These are phyloP conservation scores for Mercurialis annua DNA, from an alignment of 345 rosid species.

Conservation along the genomic window DNA sequence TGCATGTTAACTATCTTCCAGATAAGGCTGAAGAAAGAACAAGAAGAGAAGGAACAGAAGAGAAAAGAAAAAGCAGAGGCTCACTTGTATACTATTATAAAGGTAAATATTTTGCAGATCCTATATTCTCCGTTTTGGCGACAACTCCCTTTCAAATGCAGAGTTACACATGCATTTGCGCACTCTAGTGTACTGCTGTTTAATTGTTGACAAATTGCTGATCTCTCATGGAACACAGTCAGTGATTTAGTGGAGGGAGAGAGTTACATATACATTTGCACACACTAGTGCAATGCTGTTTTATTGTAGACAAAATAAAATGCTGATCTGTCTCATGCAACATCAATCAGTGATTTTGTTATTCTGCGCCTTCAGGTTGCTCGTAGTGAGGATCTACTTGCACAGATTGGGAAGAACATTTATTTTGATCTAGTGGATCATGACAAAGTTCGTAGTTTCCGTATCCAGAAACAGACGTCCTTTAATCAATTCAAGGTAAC, in stretches of 20 bases:
- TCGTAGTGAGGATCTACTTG: slow-evolving; percentile 40
- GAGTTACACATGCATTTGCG: too few relatives aligned
- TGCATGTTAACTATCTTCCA: slow-evolving; percentile 19
- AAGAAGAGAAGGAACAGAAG: slow-evolving; percentile 91
- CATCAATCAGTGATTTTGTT: not conserved
- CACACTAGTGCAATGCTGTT: not conserved
- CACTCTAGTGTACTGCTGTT: too few relatives aligned
- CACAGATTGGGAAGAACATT: slow-evolving; percentile 54
- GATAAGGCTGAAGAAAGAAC: slow-evolving; percentile 91
- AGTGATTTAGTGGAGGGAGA: not conserved
- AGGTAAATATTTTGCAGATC: slow-evolving; percentile 41
- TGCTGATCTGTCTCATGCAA: not conserved
- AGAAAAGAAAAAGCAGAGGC: slow-evolving; percentile 93
- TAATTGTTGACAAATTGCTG: too few relatives aligned
- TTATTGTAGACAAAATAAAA: not conserved
- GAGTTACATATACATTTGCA: not conserved
- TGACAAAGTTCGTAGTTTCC: slow-evolving; percentile 86
- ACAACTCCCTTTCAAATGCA: too few relatives aligned
- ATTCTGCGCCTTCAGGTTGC: slow-evolving; percentile 30
- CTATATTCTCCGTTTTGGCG: not conserved
- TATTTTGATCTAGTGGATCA: slow-evolving; percentile 45
- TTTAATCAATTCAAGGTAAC: slow-evolving; percentile 81
- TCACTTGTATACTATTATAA: slow-evolving; percentile 81
- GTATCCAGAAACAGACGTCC: slow-evolving; percentile 76
- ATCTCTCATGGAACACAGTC: not conserved